Conservation (phyloP, 352 stramenopile genomes). For the Pythium sukuiense region DNA sequence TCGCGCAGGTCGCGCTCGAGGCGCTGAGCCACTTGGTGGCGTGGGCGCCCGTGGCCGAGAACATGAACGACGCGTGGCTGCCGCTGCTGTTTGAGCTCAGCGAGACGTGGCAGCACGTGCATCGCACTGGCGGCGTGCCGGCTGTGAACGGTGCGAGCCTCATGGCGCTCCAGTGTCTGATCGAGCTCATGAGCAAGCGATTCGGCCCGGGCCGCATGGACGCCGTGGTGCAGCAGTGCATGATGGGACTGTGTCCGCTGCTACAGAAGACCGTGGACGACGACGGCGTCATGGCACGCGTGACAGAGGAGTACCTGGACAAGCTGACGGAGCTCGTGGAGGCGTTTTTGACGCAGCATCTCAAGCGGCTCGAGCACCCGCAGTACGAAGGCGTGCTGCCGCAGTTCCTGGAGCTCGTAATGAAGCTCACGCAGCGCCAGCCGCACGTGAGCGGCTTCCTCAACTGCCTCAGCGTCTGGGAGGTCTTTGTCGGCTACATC, state of each 20-base stretch:
- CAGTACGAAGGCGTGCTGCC: slow-evolving; percentile 50
- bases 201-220: slow-evolving; percentile 44
- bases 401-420: slow-evolving; percentile 54
- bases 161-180: slow-evolving; percentile 55
- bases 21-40: slow-evolving; percentile 51
- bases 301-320: slow-evolving; percentile 66
- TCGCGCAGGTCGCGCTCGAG: slow-evolving; percentile 53
- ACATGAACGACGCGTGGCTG: slow-evolving; percentile 59
- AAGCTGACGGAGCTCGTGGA: slow-evolving; percentile 80
- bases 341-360: slow-evolving; percentile 68
- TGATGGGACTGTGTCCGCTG: slow-evolving; percentile 54
- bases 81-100: slow-evolving; percentile 59
- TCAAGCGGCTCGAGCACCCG: slow-evolving; percentile 66
- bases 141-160: slow-evolving; percentile 43
- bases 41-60: slow-evolving; percentile 39
- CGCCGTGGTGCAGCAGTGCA: slow-evolving; percentile 51
- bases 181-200: slow-evolving; percentile 68
- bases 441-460: slow-evolving; percentile 72
- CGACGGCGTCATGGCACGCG: slow-evolving; percentile 37
- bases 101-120: slow-evolving; percentile 29
- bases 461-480: slow-evolving; percentile 80
- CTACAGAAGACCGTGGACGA: slow-evolving; percentile 63
- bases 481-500: slow-evolving; percentile 82
- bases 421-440: slow-evolving; percentile 67
- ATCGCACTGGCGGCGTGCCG: slow-evolving; percentile 6